phyloP scores from a whole-genome alignment of 208 protist genomes.

The Jaenimonas drosophilae region DNA sequence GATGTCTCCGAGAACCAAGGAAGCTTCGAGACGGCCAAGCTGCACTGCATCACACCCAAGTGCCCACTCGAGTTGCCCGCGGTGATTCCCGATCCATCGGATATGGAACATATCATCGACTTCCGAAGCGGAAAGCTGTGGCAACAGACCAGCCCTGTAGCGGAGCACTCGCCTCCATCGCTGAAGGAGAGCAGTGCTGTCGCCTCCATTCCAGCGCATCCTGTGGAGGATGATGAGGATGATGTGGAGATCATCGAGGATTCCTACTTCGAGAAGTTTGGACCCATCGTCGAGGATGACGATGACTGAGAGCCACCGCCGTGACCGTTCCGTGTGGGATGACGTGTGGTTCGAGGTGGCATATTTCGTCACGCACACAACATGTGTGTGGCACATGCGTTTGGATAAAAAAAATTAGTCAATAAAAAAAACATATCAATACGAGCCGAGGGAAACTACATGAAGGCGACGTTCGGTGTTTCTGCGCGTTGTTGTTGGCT shows the following conservation, averaged over 20 bases:
- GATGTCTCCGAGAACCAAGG: constrained; percentile 77
- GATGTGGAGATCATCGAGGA: constrained; percentile 77
- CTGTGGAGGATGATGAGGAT: constrained; percentile 64
- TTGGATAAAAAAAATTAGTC: too few relatives aligned
- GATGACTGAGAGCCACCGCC: constrained; percentile 11
- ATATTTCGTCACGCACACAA: too few relatives aligned
- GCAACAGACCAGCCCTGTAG: constrained; percentile 6
- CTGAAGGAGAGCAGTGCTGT: neutral
- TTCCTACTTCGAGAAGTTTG: constrained; percentile 68
- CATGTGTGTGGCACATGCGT: too few relatives aligned
- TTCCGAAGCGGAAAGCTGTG: constrained; percentile 42
- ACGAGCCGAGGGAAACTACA: too few relatives aligned
- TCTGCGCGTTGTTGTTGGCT: too few relatives aligned
- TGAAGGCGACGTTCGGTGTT: too few relatives aligned
- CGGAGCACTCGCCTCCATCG: neutral
- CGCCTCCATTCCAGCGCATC: neutral
- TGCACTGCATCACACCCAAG: constrained; percentile 41
- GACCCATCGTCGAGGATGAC: constrained; percentile 80
- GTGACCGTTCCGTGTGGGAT: too few relatives aligned
- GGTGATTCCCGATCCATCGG: constrained; percentile 17
- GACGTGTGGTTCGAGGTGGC: too few relatives aligned
- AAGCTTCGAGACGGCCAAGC: constrained; percentile 50
- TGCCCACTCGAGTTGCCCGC: constrained; percentile 6
- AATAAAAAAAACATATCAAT: too few relatives aligned
- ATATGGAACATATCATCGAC: constrained; percentile 52